These are phyloP conservation scores for Nakataea oryzae DNA, from an alignment of 2,329 filamentous ascomycete species.

Conservation along the genomic window DNA sequence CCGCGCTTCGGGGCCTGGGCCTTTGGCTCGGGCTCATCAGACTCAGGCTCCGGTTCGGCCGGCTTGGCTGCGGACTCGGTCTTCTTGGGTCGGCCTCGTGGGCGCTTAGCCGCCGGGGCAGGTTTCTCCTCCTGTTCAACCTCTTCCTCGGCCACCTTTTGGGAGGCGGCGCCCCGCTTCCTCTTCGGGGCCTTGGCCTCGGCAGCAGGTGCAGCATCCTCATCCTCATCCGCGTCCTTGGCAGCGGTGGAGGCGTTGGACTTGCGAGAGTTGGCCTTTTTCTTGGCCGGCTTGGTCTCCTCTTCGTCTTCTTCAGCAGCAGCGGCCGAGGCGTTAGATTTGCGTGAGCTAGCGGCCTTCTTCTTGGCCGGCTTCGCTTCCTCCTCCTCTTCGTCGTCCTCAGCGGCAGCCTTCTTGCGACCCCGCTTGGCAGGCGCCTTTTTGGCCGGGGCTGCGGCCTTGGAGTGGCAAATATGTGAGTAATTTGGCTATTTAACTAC, in stretches of 20 bases:
- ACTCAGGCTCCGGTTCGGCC: background rate
- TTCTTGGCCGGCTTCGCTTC: conserved; percentile 4
- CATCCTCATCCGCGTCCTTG: conserved; percentile 10
- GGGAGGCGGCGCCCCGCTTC: conserved; percentile 6
- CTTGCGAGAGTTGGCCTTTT: background rate
- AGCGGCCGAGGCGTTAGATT: background rate
- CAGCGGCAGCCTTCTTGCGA: conserved; percentile 21
- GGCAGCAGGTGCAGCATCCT: conserved; percentile 7
- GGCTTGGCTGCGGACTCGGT: background rate
- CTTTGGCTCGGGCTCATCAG: background rate
- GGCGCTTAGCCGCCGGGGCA: background rate
- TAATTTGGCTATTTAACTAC: conserved; percentile 3
- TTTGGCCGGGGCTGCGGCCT: conserved; percentile 17
- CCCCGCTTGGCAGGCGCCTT: conserved; percentile 23
- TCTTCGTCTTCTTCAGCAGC: conserved; percentile 9
- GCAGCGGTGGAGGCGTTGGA: conserved; percentile 8
- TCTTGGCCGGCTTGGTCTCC: conserved; percentile 1
- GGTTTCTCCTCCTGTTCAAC: conserved; percentile 1
- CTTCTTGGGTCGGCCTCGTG: background rate
- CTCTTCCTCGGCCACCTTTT: background rate
- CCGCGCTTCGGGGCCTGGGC: background rate
- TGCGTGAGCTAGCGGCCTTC: background rate
- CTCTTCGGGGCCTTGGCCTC: conserved; percentile 11
- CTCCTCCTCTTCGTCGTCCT: conserved; percentile 17
- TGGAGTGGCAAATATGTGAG: conserved; percentile 11